Evolutionary conservation across 306 rosid genomes (phyloP), one percentile per base, ranked within the genome.

Genomic region (Astragalus glycyphyllos): DNA sequence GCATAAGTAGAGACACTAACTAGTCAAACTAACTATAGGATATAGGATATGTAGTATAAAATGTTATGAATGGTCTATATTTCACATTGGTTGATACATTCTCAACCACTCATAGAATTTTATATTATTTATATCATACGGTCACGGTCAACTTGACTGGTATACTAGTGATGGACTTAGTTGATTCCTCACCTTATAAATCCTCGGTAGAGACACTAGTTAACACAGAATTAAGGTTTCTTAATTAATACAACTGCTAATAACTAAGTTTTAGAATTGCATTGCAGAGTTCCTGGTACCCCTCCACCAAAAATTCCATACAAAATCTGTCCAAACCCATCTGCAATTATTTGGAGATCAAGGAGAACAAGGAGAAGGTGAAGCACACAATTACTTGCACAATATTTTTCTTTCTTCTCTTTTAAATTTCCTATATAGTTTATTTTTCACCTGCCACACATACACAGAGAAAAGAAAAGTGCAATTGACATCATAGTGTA

Each of bases 301-400:
- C 80, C 88, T 55, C 76, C 81, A 37, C 89, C 76, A 58, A 93
- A 87, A 78, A 82, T 90, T 56, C 97, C 94, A 11, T 93, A 93
- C 73, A 60, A 84, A 72, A 85, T 93, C 35, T 93, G 97, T 68
- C 98, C 98, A 35, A 60, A 73, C 73, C 97, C 97, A 3, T 84
- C 87, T 41, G 97, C 97, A 14, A 93, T 93, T 79, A 84, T 90
- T 31, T 90, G 98, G 98, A 87, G 88, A 80, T 78, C 90, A 66
- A 86, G 91, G 74, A 93, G 75, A 74, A 66, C 84, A 3, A 71
- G 68, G 63, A 71, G 88, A 73, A 85, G 77, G 71, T 82, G 82
- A 82, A 44, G 61, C 59, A 54, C 64, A 55, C 58, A 45, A 58
- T 49, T 11, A 29, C 73, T 17, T 32, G 71, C 35, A 32, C 14